Conservation (phyloP, 257 asterid species). For the Solanum gracilifrons region DNA sequence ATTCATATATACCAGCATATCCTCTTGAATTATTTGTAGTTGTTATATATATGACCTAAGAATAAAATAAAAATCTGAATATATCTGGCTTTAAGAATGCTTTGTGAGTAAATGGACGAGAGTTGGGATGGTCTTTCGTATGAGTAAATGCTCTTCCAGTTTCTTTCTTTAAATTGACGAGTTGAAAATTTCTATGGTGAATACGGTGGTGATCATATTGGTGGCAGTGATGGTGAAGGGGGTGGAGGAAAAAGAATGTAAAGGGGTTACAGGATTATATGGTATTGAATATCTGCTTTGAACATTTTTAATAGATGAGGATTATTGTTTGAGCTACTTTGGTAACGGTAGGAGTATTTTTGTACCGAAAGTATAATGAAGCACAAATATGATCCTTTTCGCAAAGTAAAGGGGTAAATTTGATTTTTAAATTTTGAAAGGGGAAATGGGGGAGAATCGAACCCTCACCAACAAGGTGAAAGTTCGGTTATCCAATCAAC, state of each 20-base stretch:
- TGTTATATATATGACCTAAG: not conserved
- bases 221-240: not conserved
- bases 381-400: not conserved
- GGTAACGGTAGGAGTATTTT: not conserved
- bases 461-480: not conserved
- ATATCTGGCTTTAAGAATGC: conserved; percentile 39
- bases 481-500: not conserved
- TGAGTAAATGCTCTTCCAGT: conserved; percentile 25
- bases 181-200: not conserved
- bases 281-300: not conserved
- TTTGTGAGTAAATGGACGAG: conserved; percentile 38
- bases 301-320: not conserved
- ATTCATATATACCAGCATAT: not conserved
- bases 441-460: not conserved
- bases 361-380: not conserved
- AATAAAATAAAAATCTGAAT: not conserved
- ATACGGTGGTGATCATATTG: not conserved
- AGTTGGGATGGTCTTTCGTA: conserved; percentile 14
- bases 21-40: not conserved
- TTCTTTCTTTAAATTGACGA: not conserved
- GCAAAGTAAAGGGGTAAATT: not conserved
- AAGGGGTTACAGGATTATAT: not conserved
- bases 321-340: not conserved
- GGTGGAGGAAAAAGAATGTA: not conserved
- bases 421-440: not conserved